A percentile compares a stretch with the other conserved stretches of the same genome.
Evolutionary conservation across 176 grass and related monocot species (phyloP).

Genomic region (Oryza punctata): DNA sequence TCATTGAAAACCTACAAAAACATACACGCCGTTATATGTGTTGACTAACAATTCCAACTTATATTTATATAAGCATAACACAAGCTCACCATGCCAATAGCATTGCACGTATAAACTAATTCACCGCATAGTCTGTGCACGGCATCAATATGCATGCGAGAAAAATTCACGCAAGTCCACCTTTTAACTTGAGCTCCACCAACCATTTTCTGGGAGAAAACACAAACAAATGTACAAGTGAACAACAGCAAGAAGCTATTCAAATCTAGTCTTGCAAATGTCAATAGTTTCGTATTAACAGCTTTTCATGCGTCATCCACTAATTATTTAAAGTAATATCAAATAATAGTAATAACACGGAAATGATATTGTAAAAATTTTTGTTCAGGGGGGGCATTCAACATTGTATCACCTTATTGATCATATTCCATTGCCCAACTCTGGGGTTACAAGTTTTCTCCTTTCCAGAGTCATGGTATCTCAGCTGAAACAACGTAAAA

Average conservation of each 20-base stretch:
- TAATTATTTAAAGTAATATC: not conserved
- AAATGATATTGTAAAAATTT: not conserved
- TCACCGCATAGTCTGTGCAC: slow-evolving; percentile 43
- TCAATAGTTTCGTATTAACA: not conserved
- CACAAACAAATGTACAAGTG: not conserved
- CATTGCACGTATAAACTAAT: slow-evolving; percentile 61
- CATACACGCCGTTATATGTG: not conserved
- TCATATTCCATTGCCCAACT: slow-evolving; percentile 81
- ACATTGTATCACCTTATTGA: slow-evolving; percentile 63
- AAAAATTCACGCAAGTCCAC: slow-evolving; percentile 76
- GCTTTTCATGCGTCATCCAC: not conserved
- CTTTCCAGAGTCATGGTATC: slow-evolving; percentile 66
- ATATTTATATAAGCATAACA: not conserved
- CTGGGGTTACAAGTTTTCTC: slow-evolving; percentile 58
- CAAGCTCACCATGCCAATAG: slow-evolving; percentile 65
- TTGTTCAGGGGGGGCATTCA: not conserved
- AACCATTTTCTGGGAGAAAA: slow-evolving; percentile 67
- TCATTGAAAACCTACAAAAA: slow-evolving; percentile 54
- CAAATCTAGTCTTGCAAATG: not conserved
- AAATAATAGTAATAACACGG: not conserved
- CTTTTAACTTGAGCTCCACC: slow-evolving; percentile 44
- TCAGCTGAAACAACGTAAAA: slow-evolving; percentile 57
- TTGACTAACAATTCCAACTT: not conserved
- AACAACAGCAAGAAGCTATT: slow-evolving; percentile 23
- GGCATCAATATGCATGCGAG: not conserved